Evolutionary conservation across 805 yeast genomes (phyloP), one percentile per base, ranked within the genome.

Genomic region (Ogataea minuta): DNA sequence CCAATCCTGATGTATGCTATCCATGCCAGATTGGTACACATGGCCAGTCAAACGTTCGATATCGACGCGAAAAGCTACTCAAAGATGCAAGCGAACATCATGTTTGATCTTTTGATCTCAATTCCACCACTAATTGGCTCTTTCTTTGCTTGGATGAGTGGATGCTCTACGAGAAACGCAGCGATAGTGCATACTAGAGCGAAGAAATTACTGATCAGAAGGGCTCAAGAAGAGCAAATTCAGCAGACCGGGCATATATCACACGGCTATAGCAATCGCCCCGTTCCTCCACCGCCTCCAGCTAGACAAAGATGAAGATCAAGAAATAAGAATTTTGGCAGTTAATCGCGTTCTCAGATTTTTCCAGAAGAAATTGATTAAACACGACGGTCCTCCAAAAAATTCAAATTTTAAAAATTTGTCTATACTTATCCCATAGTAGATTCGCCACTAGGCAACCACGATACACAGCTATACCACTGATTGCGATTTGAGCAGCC

Each of bases 151-250:
- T 90, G 95, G 91, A 44, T 90, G 59, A 77, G 87, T 55, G 85
- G 81, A 2, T 85, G 96, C 56, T 85, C 95, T 6, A 86, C 96
- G 0, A 69, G 96, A 53, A 90, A 91, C 59, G 95, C 96, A 0
- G 90, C 91, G 0, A 54, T 87, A 52, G 71, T 89, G 7, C 88
- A 86, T 57, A 75, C 71, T 0, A 35, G 49, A 16, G 50, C 52
- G 1, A 39, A 49, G 2, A 58, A 51, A 31, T 39, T 34, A 34
- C 41, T 56, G 4, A 8, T 50, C 2, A 33, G 30, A 11, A 35
- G 60, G 24, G 53, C 46, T 10, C 27, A 34, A 7, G 23, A 11
- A 9, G 23, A 14, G 14, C 31, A 28, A 13, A 19, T 17, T 16
- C 36, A 26, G 28, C 30, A 26, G 30, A 19, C 21, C 5, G 21